These are phyloP conservation scores for Ophiocordyceps sinensis DNA, from an alignment of 2,329 filamentous ascomycete genomes.

Conservation along the genomic window DNA sequence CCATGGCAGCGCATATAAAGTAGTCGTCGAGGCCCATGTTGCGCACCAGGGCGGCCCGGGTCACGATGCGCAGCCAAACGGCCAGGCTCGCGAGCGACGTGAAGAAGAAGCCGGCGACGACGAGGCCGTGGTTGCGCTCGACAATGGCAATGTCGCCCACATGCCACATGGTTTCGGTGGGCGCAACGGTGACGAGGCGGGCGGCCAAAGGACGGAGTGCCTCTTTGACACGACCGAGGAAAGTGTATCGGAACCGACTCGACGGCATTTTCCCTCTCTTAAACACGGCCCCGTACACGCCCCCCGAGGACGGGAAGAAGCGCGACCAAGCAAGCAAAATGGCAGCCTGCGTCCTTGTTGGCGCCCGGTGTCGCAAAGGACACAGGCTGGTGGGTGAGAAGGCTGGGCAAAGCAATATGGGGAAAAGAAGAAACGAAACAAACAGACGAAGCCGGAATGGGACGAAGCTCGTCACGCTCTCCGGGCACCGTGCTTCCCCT, in stretches of 20 bases:
- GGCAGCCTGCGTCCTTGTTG: no score
- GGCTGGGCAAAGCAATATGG: no score
- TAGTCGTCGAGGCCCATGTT: constrained; percentile 4
- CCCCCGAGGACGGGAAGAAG: no score
- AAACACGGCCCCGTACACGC: no score
- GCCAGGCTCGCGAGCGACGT: constrained; percentile 4
- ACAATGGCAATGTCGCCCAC: constrained; percentile 5
- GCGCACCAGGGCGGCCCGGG: constrained; percentile 1
- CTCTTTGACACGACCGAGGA: no score
- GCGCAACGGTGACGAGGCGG: not conserved
- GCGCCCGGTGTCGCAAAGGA: no score
- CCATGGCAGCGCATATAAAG: constrained; percentile 3
- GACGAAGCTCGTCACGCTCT: not conserved
- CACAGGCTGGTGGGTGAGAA: no score
- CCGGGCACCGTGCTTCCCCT: not conserved
- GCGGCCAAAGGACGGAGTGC: constrained; percentile 17
- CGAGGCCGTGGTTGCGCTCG: constrained; percentile 6
- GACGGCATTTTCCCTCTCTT: no score
- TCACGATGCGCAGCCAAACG: constrained; percentile 5
- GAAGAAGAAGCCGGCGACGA: constrained; percentile 7
- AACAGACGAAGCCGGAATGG: no score
- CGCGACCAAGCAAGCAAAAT: no score
- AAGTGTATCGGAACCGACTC: no score
- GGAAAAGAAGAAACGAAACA: no score
- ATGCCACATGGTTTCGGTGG: constrained; percentile 3